phyloP scores from a whole-genome alignment of 2,329 filamentous ascomycete species.

The Niveomyces coronatus region DNA sequence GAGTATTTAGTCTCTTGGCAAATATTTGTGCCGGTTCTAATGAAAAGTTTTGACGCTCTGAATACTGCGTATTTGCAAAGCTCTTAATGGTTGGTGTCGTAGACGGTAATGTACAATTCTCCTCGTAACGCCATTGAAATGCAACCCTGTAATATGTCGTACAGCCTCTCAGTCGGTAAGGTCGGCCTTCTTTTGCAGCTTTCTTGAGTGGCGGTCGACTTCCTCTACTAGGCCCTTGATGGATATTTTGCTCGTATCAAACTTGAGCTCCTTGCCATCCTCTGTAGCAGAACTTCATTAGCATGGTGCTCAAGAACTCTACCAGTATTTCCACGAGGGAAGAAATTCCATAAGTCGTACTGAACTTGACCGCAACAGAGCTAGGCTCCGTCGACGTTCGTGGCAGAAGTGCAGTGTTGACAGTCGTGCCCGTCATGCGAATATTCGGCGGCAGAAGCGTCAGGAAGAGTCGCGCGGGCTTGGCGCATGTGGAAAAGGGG shows the following conservation, averaged over 20 bases:
- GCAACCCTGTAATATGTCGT: conserved; percentile 16
- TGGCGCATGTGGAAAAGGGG: conserved; percentile 71
- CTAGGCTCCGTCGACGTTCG: conserved; percentile 58
- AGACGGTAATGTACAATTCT: background rate
- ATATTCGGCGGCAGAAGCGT: conserved; percentile 73
- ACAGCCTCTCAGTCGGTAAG: conserved; percentile 38
- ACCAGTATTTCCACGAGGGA: no score
- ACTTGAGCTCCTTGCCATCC: conserved; percentile 82
- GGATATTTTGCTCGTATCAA: conserved; percentile 70
- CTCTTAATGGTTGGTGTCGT: background rate
- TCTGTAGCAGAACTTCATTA: conserved; percentile 39
- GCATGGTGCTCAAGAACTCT: background rate
- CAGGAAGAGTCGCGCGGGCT: conserved; percentile 81
- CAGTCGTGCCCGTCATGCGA: conserved; percentile 60
- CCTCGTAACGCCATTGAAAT: conserved; percentile 22
- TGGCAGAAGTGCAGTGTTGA: conserved; percentile 68
- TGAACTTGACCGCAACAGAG: conserved; percentile 72
- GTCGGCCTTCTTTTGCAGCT: conserved; percentile 73
- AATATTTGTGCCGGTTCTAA: no score
- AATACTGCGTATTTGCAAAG: conserved; percentile 3
- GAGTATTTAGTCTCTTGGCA: background rate
- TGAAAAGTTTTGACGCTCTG: conserved; percentile 8
- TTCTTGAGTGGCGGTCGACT: conserved; percentile 79
- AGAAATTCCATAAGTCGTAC: conserved; percentile 39
- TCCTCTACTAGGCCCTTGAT: conserved; percentile 84